These are phyloP conservation scores for Deuterostichococcus epilithicus DNA, from an alignment of 139 green algal genomes.

Conservation along the genomic window DNA sequence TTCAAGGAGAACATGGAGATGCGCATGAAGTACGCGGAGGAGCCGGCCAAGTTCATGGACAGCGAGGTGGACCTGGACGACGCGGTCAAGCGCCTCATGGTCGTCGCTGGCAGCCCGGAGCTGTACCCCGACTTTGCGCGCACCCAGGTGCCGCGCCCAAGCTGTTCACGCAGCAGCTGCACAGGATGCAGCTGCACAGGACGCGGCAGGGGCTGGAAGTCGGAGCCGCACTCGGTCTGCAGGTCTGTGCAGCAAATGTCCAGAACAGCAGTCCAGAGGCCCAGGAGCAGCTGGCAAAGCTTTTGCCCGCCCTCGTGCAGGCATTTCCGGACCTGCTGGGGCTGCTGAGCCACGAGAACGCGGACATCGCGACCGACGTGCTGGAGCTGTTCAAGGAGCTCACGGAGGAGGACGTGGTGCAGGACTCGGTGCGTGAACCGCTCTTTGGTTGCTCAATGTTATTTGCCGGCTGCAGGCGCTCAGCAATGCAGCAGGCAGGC, in stretches of 20 bases:
- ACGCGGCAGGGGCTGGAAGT: no score
- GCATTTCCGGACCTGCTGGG: conserved; percentile 67
- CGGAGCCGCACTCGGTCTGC: no score
- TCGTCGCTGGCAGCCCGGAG: conserved; percentile 53
- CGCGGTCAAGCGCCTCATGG: conserved; percentile 52
- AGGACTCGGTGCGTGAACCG: conserved; percentile 49
- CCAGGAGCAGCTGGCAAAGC: no score
- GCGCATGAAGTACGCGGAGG: conserved; percentile 77
- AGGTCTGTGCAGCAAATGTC: no score
- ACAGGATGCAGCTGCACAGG: no score
- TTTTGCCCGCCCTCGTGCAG: conserved; percentile 3
- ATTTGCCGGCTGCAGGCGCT: no score
- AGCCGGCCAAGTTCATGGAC: conserved; percentile 90
- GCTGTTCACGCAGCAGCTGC: no score
- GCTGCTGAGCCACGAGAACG: conserved; percentile 92
- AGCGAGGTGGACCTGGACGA: conserved; percentile 93
- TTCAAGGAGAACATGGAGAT: conserved; percentile 76
- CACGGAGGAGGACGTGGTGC: conserved; percentile 78
- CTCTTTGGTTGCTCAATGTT: neutral
- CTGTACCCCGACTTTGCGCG: conserved; percentile 87
- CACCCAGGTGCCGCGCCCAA: conserved; percentile 2
- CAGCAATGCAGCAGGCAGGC: no score
- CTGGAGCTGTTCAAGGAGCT: conserved; percentile 85
- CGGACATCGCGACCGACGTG: conserved; percentile 77
- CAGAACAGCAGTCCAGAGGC: no score